Conservation (phyloP, 2,329 filamentous ascomycete species). For the Epichloe festucae region DNA sequence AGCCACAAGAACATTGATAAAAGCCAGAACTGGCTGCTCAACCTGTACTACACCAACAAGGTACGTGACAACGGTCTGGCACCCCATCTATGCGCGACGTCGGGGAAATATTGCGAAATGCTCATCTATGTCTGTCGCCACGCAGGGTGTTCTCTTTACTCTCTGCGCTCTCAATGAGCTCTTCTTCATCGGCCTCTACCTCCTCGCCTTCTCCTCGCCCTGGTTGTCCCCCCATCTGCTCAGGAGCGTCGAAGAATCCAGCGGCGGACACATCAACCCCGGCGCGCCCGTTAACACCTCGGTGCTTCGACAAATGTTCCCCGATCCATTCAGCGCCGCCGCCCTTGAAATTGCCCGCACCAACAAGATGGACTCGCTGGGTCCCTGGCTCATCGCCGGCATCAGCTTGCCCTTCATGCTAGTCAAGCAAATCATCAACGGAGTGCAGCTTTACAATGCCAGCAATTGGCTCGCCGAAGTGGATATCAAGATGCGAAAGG, state of each 20-base stretch:
- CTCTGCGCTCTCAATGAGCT: constrained; percentile 86
- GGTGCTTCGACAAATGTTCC: constrained; percentile 62
- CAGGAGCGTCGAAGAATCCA: constrained; percentile 42
- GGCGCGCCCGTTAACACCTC: constrained; percentile 59
- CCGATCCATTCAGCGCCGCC: constrained; percentile 81
- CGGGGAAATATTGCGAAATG: constrained; percentile 8
- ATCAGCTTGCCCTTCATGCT: constrained; percentile 79
- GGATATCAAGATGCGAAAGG: constrained; percentile 54
- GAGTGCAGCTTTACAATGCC: constrained; percentile 87
- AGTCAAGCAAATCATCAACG: constrained; percentile 85
- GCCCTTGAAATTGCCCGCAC: constrained; percentile 85
- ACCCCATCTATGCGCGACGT: neutral
- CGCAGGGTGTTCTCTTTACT: constrained; percentile 74
- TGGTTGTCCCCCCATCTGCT: constrained; percentile 76
- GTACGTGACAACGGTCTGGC: constrained; percentile 34
- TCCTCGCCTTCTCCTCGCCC: constrained; percentile 91
- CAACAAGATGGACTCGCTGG: constrained; percentile 75
- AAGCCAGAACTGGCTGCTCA: constrained; percentile 76
- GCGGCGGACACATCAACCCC: constrained; percentile 42
- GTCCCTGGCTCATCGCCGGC: constrained; percentile 58
- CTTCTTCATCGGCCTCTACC: constrained; percentile 97
- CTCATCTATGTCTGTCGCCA: neutral
- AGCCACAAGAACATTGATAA: constrained; percentile 93
- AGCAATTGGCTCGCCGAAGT: constrained; percentile 86
- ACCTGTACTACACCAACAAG: constrained; percentile 95